phyloP scores from a whole-genome alignment of 441 rosid genomes.

The Pelargonium citronellum region DNA sequence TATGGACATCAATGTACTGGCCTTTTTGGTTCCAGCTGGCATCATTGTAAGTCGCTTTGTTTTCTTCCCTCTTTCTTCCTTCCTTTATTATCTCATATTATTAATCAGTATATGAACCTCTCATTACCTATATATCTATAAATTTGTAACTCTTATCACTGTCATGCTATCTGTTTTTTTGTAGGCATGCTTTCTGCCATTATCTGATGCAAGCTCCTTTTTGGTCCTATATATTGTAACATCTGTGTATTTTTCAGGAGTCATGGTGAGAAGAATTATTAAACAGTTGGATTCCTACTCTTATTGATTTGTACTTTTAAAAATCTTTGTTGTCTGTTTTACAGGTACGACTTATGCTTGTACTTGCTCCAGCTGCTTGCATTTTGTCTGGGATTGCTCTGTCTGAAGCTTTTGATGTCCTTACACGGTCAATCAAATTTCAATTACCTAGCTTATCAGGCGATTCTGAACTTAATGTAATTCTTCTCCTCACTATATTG shows the following conservation, averaged over 20 bases:
- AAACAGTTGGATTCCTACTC: slow-evolving; percentile 4
- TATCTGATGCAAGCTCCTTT: slow-evolving; percentile 97
- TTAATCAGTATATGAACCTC: neutral
- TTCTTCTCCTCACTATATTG: slow-evolving; percentile 19
- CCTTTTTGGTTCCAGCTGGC: slow-evolving; percentile 99
- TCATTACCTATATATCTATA: neutral
- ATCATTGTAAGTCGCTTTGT: slow-evolving; percentile 57
- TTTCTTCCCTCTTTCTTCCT: neutral
- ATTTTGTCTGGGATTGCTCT: slow-evolving; percentile 98
- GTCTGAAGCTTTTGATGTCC: slow-evolving; percentile 87
- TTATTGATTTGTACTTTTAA: slow-evolving; percentile 1
- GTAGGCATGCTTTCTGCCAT: slow-evolving; percentile 95
- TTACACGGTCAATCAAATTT: slow-evolving; percentile 85
- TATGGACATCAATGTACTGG: slow-evolving; percentile 98
- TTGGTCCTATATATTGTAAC: slow-evolving; percentile 81
- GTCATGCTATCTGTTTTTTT: slow-evolving; percentile 26
- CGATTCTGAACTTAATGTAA: slow-evolving; percentile 48
- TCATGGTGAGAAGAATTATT: slow-evolving; percentile 61
- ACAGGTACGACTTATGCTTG: slow-evolving; percentile 99
- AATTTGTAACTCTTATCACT: slow-evolving; percentile 10
- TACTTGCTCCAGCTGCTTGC: slow-evolving; percentile 99
- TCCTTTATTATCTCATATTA: neutral
- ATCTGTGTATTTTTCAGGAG: slow-evolving; percentile 97
- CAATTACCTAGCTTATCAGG: slow-evolving; percentile 50
- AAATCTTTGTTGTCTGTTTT: slow-evolving; percentile 20